Percentiles rank a stretch among this genome's conserved stretches.
Conservation (phyloP, 805 yeast species). For the Zygoascus ofunaensis region DNA sequence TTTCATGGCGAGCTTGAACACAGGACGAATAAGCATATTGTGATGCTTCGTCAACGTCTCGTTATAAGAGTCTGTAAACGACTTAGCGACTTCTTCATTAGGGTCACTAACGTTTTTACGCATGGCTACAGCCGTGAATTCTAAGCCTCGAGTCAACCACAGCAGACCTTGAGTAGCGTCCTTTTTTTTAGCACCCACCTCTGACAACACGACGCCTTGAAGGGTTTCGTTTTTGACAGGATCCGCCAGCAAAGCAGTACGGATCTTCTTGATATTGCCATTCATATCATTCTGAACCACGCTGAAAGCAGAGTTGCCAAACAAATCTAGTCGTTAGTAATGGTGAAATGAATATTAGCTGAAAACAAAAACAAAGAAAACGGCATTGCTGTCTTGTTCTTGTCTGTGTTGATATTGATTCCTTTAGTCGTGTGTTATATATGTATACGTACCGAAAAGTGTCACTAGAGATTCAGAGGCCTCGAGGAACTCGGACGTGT, state of each 20-base stretch:
- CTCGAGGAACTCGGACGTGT: conserved; percentile 67
- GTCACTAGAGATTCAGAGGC: conserved; percentile 79
- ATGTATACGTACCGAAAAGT: conserved; percentile 55
- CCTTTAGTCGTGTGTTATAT: too few species aligned
- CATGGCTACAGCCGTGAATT: conserved; percentile 86
- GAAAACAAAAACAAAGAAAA: too few species aligned
- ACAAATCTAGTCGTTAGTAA: conserved; percentile 38
- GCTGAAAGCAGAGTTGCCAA: conserved; percentile 76
- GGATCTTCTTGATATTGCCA: conserved; percentile 72
- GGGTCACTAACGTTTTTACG: conserved; percentile 65
- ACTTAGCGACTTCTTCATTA: conserved; percentile 52
- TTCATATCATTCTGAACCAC: conserved; percentile 83
- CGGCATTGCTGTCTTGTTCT: too few species aligned
- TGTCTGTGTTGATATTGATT: too few species aligned
- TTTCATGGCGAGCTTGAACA: conserved; percentile 88
- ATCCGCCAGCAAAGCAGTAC: conserved; percentile 52
- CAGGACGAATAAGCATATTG: conserved; percentile 71
- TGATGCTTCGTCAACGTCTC: conserved; percentile 77
- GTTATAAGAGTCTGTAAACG: conserved; percentile 77
- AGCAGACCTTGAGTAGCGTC: conserved; percentile 85
- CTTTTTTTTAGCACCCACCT: conserved; percentile 54
- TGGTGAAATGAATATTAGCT: not conserved
- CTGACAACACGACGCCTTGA: conserved; percentile 68
- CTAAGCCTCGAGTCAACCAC: conserved; percentile 75
- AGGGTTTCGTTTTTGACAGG: conserved; percentile 60